Evolutionary conservation across 352 stramenopile species (phyloP), one percentile per base, ranked within the genome.

Genomic region (Globisporangium acanthophoron): DNA sequence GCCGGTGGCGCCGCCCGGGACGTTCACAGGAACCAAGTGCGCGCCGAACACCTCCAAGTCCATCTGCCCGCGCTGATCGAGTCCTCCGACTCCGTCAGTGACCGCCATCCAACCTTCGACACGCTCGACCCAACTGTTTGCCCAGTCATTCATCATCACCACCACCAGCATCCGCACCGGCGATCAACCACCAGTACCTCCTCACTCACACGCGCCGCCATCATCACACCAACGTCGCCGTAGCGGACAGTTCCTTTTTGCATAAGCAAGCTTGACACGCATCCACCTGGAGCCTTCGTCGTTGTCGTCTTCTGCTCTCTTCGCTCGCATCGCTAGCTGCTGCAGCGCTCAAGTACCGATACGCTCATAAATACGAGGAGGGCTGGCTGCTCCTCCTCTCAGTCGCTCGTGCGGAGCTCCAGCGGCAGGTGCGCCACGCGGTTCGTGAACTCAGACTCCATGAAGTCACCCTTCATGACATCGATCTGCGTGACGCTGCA

Each of bases 401-500:
- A 92, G 60, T 92, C 80, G 61, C 77, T 89, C 12, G 82, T 89
- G 37, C 81, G 82, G 51, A 90, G 75, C 3, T 78, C 90, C 29
- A 90, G 72, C 15, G 79, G 76, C 56, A 92, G 61, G 54, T 92
- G 82, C 12, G 73, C 64, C 52, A 92, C 75, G 39, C 76, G 78
- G 59, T 92, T 92, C 29, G 74, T 71, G 54, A 72, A 89, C 45
- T 65, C 69, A 20, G 76, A 72, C 20, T 67, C 54, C 69, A 87
- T 76, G 7, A 73, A 62, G 49, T 89, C 80, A 20, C 62, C 67
- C 3, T 68, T 69, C 39, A 59, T 70, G 5, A 90, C 52, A 43
- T 90, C 73, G 37, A 92, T 83, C 56, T 87, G 74, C 16, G 78
- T 88, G 58, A 92, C 61, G 56, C 80, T 89, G 71, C 82, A 90